phyloP scores from a whole-genome alignment of 176 grass and related monocot species.

The Microstegium vimineum region DNA sequence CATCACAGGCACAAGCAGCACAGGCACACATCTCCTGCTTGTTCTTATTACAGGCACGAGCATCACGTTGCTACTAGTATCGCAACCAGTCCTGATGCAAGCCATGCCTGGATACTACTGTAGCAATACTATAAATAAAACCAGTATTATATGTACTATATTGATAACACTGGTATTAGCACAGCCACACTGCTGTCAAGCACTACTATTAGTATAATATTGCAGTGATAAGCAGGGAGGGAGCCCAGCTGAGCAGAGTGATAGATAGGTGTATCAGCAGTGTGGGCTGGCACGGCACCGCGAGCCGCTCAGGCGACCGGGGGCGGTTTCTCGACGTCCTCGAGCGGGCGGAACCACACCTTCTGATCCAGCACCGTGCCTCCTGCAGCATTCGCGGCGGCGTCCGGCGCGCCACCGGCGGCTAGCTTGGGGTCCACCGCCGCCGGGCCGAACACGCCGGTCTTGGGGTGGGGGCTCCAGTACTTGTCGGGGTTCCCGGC shows the following conservation, averaged over 20 bases:
- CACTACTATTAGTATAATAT: neutral
- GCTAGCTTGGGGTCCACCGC: conserved; percentile 22
- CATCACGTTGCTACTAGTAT: conserved; percentile 26
- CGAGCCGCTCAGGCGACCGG: conserved; percentile 29
- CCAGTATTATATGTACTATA: conserved; percentile 6
- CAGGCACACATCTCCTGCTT: neutral
- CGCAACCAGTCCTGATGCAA: neutral
- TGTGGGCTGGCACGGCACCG: neutral
- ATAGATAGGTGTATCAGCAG: conserved; percentile 20
- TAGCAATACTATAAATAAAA: neutral
- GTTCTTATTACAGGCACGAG: conserved; percentile 37
- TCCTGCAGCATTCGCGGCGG: conserved; percentile 8
- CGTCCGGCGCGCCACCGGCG: neutral
- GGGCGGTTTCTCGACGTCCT: conserved; percentile 66
- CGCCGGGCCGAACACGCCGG: conserved; percentile 80
- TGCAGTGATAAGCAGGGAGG: neutral
- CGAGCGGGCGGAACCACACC: conserved; percentile 84
- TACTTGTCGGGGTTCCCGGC: conserved; percentile 63
- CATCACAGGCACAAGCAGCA: conserved; percentile 9
- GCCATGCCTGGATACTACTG: conserved; percentile 7
- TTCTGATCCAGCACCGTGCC: conserved; percentile 77
- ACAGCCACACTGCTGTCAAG: conserved; percentile 1
- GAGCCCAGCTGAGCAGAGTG: conserved; percentile 27
- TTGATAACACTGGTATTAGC: neutral
- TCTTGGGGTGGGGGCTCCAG: conserved; percentile 79